Evolutionary conservation across 768 basidiomycete species (phyloP), one percentile per base, ranked within the genome.

Genomic region (Tricholoma bakamatsutake): DNA sequence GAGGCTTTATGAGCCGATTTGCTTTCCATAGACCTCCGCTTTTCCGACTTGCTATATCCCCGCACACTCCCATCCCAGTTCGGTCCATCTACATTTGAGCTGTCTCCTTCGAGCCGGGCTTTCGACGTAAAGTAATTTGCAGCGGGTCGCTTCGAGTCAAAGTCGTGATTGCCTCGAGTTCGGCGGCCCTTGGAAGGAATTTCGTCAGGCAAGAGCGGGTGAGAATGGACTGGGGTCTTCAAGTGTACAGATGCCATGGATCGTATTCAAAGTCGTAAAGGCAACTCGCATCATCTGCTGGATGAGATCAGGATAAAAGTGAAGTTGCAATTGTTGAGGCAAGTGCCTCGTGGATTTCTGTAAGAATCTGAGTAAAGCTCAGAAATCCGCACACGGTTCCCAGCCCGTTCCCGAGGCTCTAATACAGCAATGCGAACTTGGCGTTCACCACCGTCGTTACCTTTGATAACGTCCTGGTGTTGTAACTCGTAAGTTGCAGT

Each of bases 121-220:
- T 83, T 88, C 54, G 82, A 69, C 4, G 82, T 73, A 60, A 85
- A 85, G 61, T 88, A 87, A 62, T 77, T 84, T 17, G 73, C 72
- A 12, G 77, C 61, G 12, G 77, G 69, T 21, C 51, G 69, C 51
- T 34, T 58, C 9, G 63, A 39, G 6, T 71, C 67, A 39, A 59
- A 30, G 18, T 76, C 76, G 43, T 65, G 71, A 55, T 61, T 64
- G 49, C 70, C 67, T 50, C 83, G 81, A 57, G 66, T 73, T 45
- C 80, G 74, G 52, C 85, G 79, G 24, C 78, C 75, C 62, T 74
- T 70, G 8, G 77, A 65, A 15, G 76, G 67, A 24, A 61, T 60
- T 31, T 84, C 80, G 31, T 88, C 86, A 7, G 76, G 76, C 3
- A 80, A 82, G 21, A 92, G 80, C 35, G 90, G 90, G 63, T 92